Evolutionary conservation across 768 basidiomycete genomes (phyloP).

Genomic region (Mycena alexandri): DNA sequence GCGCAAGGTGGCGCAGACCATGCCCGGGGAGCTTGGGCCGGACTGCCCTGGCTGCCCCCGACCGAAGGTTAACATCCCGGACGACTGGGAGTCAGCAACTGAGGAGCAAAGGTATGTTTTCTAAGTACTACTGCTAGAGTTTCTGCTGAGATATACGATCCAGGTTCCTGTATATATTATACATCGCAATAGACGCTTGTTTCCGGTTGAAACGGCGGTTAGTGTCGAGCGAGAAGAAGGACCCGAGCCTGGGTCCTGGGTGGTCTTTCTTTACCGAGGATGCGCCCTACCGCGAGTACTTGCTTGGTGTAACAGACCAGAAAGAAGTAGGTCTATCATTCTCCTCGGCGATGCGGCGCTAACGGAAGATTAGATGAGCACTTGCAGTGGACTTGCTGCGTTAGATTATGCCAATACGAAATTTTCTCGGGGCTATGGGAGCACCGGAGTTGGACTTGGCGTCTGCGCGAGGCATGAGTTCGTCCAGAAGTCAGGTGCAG

Average conservation of each 20-base stretch:
- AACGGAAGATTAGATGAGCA: constrained; percentile 35
- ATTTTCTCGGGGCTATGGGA: constrained; percentile 39
- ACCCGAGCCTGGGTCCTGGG: background rate
- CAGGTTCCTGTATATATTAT: constrained; percentile 2
- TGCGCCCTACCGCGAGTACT: background rate
- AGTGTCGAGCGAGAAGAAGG: constrained; percentile 3
- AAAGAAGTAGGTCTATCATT: constrained; percentile 1
- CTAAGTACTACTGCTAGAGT: too few relatives aligned
- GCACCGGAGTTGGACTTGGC: constrained; percentile 19
- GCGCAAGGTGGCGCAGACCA: background rate
- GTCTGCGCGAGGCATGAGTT: constrained; percentile 31
- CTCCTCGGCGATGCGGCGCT: background rate
- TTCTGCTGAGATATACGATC: background rate
- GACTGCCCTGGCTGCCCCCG: constrained; percentile 1
- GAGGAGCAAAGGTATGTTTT: background rate
- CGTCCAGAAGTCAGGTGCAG: background rate
- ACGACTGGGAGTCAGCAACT: background rate
- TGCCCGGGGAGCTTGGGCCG: background rate
- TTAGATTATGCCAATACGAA: too few relatives aligned
- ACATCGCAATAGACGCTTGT: constrained; percentile 3
- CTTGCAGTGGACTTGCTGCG: too few relatives aligned
- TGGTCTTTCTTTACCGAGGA: constrained; percentile 14
- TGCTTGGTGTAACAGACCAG: background rate
- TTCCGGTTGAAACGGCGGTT: constrained; percentile 5
- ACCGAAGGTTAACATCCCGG: background rate